A percentile compares a stretch with the other conserved stretches of the same genome.
These are phyloP conservation scores for Graphiopsis chlorocephala DNA, from an alignment of 2,329 filamentous ascomycete genomes.

Conservation along the genomic window DNA sequence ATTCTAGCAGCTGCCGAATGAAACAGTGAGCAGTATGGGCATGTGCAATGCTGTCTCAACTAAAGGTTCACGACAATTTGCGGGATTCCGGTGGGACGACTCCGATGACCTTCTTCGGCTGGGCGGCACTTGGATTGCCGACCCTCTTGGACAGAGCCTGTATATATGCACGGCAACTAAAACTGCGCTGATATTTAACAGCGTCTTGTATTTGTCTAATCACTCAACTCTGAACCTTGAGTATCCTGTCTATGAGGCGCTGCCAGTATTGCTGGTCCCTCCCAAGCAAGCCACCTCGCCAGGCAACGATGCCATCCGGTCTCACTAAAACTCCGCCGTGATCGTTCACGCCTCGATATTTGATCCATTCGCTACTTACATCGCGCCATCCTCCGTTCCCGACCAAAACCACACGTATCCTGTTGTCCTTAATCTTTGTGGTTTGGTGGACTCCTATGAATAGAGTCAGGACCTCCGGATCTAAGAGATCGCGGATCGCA, in stretches of 20 bases:
- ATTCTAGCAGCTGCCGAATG: not conserved
- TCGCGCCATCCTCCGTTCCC: conserved; percentile 13
- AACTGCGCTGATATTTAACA: not conserved
- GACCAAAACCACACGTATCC: not conserved
- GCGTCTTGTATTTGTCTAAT: not conserved
- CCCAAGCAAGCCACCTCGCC: not conserved
- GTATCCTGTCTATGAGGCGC: not conserved
- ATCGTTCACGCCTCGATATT: conserved; percentile 18
- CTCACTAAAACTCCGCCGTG: conserved; percentile 32
- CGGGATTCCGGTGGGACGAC: not conserved
- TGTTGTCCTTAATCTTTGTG: not conserved
- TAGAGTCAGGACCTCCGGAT: conserved; percentile 22
- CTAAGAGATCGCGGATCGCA: conserved; percentile 28
- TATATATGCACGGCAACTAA: not conserved
- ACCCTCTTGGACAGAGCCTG: not conserved
- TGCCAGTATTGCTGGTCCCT: not conserved
- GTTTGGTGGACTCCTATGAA: conserved; percentile 14
- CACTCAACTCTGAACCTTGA: not conserved
- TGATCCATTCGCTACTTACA: conserved; percentile 22
- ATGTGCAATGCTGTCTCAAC: not conserved
- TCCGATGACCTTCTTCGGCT: not conserved
- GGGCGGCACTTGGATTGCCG: not conserved
- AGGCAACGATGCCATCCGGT: conserved; percentile 35
- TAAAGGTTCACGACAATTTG: not conserved
- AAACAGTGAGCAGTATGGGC: not conserved